A percentile compares a stretch with the other conserved stretches of the same genome.
Evolutionary conservation across 176 grass and related monocot species (phyloP).

Genomic region (Urochloa ruziziensis): DNA sequence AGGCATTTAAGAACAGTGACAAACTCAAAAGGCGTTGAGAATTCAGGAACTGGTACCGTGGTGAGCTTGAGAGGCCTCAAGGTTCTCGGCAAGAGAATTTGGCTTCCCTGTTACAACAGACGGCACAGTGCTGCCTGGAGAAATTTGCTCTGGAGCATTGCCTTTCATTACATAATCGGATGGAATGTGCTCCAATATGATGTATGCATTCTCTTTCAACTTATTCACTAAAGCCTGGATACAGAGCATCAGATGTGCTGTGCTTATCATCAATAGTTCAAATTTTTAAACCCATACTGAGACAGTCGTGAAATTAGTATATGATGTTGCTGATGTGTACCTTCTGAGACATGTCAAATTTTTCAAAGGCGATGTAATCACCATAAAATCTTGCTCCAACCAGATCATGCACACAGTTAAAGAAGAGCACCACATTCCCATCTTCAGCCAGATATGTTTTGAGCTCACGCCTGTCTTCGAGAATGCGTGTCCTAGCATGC

Average conservation of each 20-base stretch:
- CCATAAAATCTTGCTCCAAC: not conserved
- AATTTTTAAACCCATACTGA: no score
- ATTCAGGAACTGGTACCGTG: not conserved
- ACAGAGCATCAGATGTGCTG: not conserved
- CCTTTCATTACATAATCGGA: conserved; percentile 14
- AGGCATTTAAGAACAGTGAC: not conserved
- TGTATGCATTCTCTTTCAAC: not conserved
- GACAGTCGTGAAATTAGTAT: not conserved
- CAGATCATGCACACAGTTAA: conserved; percentile 12
- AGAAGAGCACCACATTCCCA: not conserved
- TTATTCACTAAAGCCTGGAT: not conserved
- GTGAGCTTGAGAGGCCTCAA: not conserved
- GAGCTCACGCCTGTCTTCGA: not conserved
- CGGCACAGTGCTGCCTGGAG: no score
- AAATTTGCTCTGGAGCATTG: not conserved
- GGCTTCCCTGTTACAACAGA: no score
- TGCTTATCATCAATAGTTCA: not conserved
- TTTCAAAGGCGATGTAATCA: not conserved
- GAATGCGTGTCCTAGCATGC: conserved; percentile 28
- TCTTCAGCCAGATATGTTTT: not conserved
- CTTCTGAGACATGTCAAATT: not conserved
- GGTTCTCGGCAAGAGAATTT: not conserved
- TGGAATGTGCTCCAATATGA: not conserved
- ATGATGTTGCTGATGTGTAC: not conserved
- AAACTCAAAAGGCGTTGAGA: not conserved